Evolutionary conservation across 352 stramenopile genomes (phyloP).

Genomic region (Globisporangium rhizosaccharum): DNA sequence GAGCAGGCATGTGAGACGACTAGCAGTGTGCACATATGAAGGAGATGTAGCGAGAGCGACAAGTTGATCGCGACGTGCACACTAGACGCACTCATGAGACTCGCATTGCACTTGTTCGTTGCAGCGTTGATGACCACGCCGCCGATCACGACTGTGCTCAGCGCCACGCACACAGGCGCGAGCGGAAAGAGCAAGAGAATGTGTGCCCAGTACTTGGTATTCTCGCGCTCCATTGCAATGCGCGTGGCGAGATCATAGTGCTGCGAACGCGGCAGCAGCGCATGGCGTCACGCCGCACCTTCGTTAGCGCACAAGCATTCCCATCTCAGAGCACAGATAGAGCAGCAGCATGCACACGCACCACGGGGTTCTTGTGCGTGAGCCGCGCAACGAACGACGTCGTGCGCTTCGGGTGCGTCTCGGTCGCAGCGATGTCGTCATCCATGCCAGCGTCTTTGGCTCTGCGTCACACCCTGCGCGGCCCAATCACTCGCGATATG

Average conservation of each 20-base stretch:
- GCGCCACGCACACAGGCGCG: conserved; percentile 43
- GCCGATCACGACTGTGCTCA: conserved; percentile 58
- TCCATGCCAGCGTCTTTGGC: background rate
- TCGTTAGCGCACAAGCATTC: background rate
- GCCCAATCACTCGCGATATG: too few species aligned
- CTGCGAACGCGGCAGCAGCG: conserved; percentile 11
- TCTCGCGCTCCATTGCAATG: conserved; percentile 50
- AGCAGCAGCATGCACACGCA: background rate
- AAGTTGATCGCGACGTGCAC: background rate
- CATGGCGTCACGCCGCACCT: too few species aligned
- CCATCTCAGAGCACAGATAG: background rate
- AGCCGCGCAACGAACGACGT: conserved; percentile 42
- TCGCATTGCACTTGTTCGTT: conserved; percentile 57
- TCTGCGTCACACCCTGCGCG: too few species aligned
- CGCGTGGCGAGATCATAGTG: conserved; percentile 42
- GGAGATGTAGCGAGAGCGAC: background rate
- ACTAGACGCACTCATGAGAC: conserved; percentile 45
- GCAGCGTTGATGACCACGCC: conserved; percentile 69
- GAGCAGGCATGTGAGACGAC: background rate
- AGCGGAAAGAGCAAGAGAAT: conserved; percentile 66
- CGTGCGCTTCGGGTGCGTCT: conserved; percentile 60
- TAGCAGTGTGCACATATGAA: conserved; percentile 5
- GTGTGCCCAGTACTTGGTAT: conserved; percentile 66
- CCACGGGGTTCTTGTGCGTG: conserved; percentile 39
- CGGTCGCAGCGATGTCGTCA: conserved; percentile 1